Evolutionary conservation across 805 yeast genomes (phyloP).

Genomic region (Priceomyces castillae): DNA sequence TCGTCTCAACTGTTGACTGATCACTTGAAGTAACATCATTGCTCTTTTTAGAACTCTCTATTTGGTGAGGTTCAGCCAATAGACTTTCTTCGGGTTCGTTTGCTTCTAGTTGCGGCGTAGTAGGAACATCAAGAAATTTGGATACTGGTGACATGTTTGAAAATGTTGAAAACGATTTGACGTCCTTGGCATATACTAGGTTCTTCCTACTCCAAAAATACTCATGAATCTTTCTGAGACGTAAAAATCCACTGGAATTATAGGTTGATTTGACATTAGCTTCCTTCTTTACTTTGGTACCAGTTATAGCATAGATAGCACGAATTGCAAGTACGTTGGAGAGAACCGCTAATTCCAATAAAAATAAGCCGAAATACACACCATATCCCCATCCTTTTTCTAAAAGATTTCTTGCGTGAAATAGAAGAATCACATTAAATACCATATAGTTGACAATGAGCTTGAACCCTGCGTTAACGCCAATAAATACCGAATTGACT

Average conservation of each 20-base stretch:
- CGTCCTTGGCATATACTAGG: conserved; percentile 1
- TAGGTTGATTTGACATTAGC: neutral
- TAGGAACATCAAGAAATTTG: conserved; percentile 5
- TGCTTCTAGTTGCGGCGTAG: neutral
- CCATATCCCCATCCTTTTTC: conserved; percentile 3
- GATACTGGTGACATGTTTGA: conserved; percentile 4
- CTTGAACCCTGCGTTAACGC: conserved; percentile 4
- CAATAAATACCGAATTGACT: neutral
- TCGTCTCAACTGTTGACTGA: neutral
- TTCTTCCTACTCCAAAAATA: conserved; percentile 10
- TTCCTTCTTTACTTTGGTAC: conserved; percentile 6
- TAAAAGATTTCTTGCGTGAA: conserved; percentile 9
- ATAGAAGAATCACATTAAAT: conserved; percentile 11
- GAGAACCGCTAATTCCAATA: conserved; percentile 9
- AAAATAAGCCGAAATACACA: conserved; percentile 3
- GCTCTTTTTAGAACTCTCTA: neutral
- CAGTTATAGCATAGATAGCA: conserved; percentile 7
- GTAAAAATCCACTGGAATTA: conserved; percentile 8
- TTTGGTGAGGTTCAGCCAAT: neutral
- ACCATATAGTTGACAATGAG: conserved; percentile 10
- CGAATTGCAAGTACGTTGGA: conserved; percentile 6
- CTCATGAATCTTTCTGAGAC: conserved; percentile 9
- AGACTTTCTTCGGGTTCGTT: neutral
- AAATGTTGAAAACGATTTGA: conserved; percentile 2
- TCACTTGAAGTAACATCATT: neutral